Conservation (phyloP, 1,284 basidiomycete species). For the Bjerkandera adusta region DNA sequence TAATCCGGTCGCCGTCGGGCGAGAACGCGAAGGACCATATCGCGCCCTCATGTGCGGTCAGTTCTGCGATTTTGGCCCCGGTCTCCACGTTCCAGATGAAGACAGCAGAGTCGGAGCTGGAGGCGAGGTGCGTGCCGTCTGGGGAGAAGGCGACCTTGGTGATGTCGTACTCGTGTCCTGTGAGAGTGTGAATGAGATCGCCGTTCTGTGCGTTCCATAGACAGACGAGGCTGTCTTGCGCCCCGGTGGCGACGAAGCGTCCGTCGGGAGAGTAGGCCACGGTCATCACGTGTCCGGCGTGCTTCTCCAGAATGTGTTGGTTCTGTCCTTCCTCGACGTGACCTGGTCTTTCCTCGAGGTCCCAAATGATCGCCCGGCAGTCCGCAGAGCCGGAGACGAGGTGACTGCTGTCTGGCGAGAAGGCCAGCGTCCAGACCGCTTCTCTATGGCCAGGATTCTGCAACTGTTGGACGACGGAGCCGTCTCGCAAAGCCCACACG, state of each 20-base stretch:
- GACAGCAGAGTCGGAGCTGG: slow-evolving; percentile 18
- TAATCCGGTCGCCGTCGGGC: slow-evolving; percentile 21
- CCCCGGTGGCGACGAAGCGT: slow-evolving; percentile 21
- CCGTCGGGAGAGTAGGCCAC: slow-evolving; percentile 25
- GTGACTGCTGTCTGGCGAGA: slow-evolving; percentile 11
- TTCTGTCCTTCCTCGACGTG: not conserved
- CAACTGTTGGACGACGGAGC: slow-evolving; percentile 11
- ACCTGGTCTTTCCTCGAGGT: too few species aligned
- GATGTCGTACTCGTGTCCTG: slow-evolving; percentile 26
- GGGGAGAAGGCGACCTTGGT: slow-evolving; percentile 29
- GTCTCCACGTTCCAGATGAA: slow-evolving; percentile 17
- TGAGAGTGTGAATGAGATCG: slow-evolving; percentile 14
- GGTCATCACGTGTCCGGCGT: slow-evolving; percentile 15
- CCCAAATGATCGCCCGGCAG: slow-evolving; percentile 2
- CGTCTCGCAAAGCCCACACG: slow-evolving; percentile 23
- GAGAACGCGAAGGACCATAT: slow-evolving; percentile 24
- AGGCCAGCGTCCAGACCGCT: slow-evolving; percentile 6
- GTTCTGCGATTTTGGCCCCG: slow-evolving; percentile 10
- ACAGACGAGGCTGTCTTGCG: slow-evolving; percentile 18
- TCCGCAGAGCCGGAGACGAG: slow-evolving; percentile 9
- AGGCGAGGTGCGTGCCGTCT: slow-evolving; percentile 18
- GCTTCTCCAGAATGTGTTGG: slow-evolving; percentile 14
- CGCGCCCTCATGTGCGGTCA: slow-evolving; percentile 17
- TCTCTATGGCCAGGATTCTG: slow-evolving; percentile 18
- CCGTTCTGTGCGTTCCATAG: slow-evolving; percentile 23